These are phyloP conservation scores for Lentinus brumalis DNA, from an alignment of 768 basidiomycete genomes.

Conservation along the genomic window DNA sequence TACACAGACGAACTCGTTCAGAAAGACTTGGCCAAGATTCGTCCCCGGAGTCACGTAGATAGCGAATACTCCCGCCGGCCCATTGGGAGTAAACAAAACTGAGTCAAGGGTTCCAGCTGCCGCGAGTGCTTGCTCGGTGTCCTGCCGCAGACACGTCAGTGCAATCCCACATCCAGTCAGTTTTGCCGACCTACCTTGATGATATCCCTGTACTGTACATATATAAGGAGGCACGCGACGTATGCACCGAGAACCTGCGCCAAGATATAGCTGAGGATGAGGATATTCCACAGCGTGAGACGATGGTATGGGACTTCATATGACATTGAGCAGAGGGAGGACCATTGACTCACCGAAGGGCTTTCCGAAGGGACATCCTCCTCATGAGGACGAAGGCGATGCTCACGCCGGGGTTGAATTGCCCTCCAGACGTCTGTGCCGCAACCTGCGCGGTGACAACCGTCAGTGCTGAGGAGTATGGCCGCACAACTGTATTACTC, in stretches of 20 bases:
- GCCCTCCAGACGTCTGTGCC: conserved; percentile 39
- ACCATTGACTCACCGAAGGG: conserved; percentile 41
- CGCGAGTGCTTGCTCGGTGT: conserved; percentile 22
- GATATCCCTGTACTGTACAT: conserved; percentile 58
- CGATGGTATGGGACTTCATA: not conserved
- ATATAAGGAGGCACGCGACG: conserved; percentile 58
- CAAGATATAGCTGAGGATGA: conserved; percentile 38
- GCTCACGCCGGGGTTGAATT: conserved; percentile 59
- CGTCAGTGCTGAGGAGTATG: not conserved
- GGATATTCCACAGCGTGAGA: not conserved
- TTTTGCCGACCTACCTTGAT: conserved; percentile 38
- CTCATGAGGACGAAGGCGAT: conserved; percentile 54
- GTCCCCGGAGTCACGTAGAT: conserved; percentile 48
- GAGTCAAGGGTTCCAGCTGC: conserved; percentile 28
- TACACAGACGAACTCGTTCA: conserved; percentile 61
- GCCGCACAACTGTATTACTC: not conserved
- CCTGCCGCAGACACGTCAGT: conserved; percentile 9
- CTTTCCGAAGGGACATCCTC: conserved; percentile 56
- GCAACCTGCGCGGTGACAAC: conserved; percentile 19
- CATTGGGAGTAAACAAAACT: conserved; percentile 32
- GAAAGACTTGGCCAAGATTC: conserved; percentile 47
- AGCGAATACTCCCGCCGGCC: conserved; percentile 49
- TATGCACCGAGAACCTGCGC: conserved; percentile 69
- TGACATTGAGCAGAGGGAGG: not conserved
- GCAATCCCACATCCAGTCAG: too few relatives aligned